phyloP scores from a whole-genome alignment of 306 rosid genomes.

The Fagus sylvatica region DNA sequence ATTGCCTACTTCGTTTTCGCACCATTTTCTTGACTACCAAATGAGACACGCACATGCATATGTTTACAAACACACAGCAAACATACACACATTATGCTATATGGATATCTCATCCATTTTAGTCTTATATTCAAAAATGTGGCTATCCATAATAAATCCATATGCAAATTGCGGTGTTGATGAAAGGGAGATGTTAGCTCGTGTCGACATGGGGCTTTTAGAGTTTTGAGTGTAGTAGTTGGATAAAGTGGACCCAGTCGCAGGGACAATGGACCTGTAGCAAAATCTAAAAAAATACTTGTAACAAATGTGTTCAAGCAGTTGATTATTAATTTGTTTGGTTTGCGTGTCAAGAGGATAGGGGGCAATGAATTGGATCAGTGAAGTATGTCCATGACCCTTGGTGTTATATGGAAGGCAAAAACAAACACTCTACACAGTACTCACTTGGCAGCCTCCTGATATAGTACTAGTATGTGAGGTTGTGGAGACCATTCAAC shows the following conservation, averaged over 20 bases:
- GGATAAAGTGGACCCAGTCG: slow-evolving; percentile 10
- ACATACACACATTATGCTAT: not conserved
- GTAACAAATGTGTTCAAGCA: slow-evolving; percentile 11
- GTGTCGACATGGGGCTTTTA: not conserved
- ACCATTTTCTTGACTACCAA: not conserved
- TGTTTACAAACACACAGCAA: not conserved
- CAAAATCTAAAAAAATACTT: not conserved
- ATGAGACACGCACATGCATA: slow-evolving; percentile 1
- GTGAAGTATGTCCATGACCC: slow-evolving; percentile 30
- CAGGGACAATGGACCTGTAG: slow-evolving; percentile 1
- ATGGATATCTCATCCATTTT: not conserved
- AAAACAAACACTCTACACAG: slow-evolving; percentile 25
- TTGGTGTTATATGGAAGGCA: slow-evolving; percentile 18
- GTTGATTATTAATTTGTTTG: slow-evolving; percentile 35
- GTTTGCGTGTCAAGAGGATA: slow-evolving; percentile 48
- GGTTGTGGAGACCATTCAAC: slow-evolving; percentile 50
- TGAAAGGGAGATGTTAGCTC: slow-evolving; percentile 9
- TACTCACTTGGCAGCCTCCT: slow-evolving; percentile 13
- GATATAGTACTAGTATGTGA: slow-evolving; percentile 12
- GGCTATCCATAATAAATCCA: not conserved
- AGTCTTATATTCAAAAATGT: not conserved
- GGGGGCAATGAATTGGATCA: slow-evolving; percentile 51
- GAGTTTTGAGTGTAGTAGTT: not conserved
- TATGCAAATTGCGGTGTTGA: slow-evolving; percentile 5
- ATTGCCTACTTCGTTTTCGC: not conserved